phyloP scores from a whole-genome alignment of 2,329 filamentous ascomycete species.

The Cadophora sp. region DNA sequence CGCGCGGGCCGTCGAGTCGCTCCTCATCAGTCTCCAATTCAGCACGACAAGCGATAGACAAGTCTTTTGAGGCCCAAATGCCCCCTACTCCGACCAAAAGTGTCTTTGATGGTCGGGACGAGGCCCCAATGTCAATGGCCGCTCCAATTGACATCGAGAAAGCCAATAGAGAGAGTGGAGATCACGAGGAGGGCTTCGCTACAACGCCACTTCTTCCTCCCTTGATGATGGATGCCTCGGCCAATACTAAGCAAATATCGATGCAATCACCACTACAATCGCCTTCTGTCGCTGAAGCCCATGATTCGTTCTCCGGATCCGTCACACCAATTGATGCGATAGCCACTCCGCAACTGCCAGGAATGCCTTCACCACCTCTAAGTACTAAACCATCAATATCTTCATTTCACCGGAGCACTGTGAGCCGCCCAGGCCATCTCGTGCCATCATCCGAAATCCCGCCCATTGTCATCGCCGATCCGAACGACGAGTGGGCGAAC shows the following conservation, averaged over 20 bases:
- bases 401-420: slow-evolving; percentile 65
- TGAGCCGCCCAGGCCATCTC: slow-evolving; percentile 51
- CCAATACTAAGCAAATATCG: slow-evolving; percentile 56
- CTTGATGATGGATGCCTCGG: slow-evolving; percentile 64
- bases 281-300: slow-evolving; percentile 72
- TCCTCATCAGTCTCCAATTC: slow-evolving; percentile 79
- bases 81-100: slow-evolving; percentile 69
- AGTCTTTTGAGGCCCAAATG: slow-evolving; percentile 55
- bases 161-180: slow-evolving; percentile 54
- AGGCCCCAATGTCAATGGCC: slow-evolving; percentile 51
- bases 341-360: slow-evolving; percentile 51
- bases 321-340: slow-evolving; percentile 52
- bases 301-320: slow-evolving; percentile 47
- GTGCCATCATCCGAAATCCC: slow-evolving; percentile 63
- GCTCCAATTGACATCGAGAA: slow-evolving; percentile 59
- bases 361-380: slow-evolving; percentile 72
- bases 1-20: slow-evolving; percentile 73
- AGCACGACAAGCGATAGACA: slow-evolving; percentile 53
- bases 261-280: slow-evolving; percentile 86
- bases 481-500: slow-evolving; percentile 82
- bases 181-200: slow-evolving; percentile 68
- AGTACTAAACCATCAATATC: slow-evolving; percentile 79
- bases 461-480: slow-evolving; percentile 70
- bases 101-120: slow-evolving; percentile 61
- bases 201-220: slow-evolving; percentile 88